These are phyloP conservation scores for Hibiscus trionum DNA, from an alignment of 345 rosid species.

Conservation along the genomic window DNA sequence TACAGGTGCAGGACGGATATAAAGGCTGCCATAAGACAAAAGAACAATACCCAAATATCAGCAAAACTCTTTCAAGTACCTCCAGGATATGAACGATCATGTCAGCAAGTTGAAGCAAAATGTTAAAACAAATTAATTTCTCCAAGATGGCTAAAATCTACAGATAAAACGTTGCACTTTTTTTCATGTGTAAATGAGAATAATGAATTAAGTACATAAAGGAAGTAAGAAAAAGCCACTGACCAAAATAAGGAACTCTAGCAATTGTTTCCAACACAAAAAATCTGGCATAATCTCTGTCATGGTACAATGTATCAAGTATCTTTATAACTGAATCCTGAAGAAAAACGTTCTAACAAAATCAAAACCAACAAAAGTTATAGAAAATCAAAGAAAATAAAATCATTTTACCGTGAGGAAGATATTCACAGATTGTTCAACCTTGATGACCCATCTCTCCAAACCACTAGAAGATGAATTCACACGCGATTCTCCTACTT, in stretches of 20 bases:
- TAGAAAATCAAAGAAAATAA: not conserved
- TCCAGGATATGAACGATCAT: not conserved
- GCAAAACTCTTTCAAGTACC: not conserved
- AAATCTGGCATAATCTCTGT: conserved; percentile 79
- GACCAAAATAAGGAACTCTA: conserved; percentile 93
- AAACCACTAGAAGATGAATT: conserved; percentile 29
- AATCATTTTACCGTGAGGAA: conserved; percentile 58
- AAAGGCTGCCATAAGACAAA: conserved; percentile 50
- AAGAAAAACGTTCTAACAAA: not conserved
- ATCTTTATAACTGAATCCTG: conserved; percentile 88
- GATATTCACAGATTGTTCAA: conserved; percentile 71
- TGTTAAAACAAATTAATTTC: not conserved
- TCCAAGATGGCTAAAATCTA: too few relatives aligned
- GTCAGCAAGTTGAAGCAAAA: not conserved
- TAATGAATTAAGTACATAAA: not conserved
- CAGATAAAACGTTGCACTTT: too few relatives aligned
- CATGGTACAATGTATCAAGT: conserved; percentile 75
- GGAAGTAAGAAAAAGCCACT: conserved; percentile 16
- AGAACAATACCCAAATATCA: not conserved
- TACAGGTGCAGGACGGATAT: conserved; percentile 93
- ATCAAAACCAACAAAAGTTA: conserved; percentile 9
- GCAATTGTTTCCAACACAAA: conserved; percentile 95
- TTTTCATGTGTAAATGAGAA: too few relatives aligned
- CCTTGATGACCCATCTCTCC: conserved; percentile 54
- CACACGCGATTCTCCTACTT: conserved; percentile 16